These are phyloP conservation scores for Tetradesmus obliquus DNA, from an alignment of 139 green algal species.

Conservation along the genomic window DNA sequence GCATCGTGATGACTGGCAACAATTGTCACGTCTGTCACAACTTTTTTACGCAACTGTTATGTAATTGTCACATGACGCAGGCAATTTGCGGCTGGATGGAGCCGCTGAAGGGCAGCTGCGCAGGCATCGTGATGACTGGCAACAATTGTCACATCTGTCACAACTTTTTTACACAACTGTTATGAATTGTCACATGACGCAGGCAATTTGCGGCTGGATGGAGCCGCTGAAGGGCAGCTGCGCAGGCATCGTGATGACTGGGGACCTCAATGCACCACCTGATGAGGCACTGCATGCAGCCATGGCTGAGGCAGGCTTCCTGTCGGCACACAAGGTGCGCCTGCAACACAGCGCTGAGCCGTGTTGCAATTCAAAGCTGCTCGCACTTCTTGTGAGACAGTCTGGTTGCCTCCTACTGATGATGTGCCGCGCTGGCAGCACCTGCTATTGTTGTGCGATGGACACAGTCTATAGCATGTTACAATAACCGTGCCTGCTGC, in stretches of 20 bases:
- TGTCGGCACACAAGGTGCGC: slow-evolving; percentile 44
- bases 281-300: slow-evolving; percentile 50
- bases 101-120: slow-evolving; percentile 29
- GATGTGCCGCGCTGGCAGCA: not conserved
- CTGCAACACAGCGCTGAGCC: not conserved
- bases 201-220: slow-evolving; percentile 57
- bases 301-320: slow-evolving; percentile 42
- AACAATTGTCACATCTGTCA: slow-evolving; percentile 15
- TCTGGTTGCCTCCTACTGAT: not conserved
- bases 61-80: not conserved
- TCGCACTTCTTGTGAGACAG: not conserved
- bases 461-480: too few relatives aligned
- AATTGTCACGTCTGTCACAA: not conserved
- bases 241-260: slow-evolving; percentile 57
- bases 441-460: not conserved
- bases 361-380: not conserved
- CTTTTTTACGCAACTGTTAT: not conserved
- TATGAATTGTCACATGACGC: not conserved
- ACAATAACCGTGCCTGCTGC: too few relatives aligned
- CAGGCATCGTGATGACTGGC: slow-evolving; percentile 56
- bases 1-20: slow-evolving; percentile 59
- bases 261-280: slow-evolving; percentile 63
- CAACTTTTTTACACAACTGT: not conserved
- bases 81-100: slow-evolving; percentile 33
- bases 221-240: slow-evolving; percentile 41